Percentiles rank a stretch among this genome's conserved stretches.
Conservation (phyloP, 2,329 filamentous ascomycete species). For the Penicillium psychrosexuale region DNA sequence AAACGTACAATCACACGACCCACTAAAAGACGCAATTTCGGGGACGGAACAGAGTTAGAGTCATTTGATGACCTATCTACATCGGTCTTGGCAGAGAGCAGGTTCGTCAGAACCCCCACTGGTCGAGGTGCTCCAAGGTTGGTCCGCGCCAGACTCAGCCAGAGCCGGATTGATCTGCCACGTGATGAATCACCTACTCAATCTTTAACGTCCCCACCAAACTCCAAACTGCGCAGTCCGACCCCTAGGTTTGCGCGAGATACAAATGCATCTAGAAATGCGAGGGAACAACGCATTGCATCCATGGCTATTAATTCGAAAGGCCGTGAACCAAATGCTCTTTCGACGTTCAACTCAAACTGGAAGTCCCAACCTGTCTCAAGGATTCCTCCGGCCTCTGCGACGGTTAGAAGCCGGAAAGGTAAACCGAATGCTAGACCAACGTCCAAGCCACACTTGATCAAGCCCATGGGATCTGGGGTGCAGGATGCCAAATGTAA, state of each 20-base stretch:
- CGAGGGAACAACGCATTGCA: slow-evolving; percentile 59
- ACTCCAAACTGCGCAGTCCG: slow-evolving; percentile 47
- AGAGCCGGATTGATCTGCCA: slow-evolving; percentile 34
- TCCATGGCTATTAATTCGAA: slow-evolving; percentile 38
- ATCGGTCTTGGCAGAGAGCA: slow-evolving; percentile 74
- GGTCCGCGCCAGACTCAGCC: slow-evolving; percentile 51
- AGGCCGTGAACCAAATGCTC: slow-evolving; percentile 43
- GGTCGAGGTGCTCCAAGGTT: slow-evolving; percentile 66
- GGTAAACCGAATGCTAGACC: slow-evolving; percentile 33
- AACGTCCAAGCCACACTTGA: slow-evolving; percentile 72
- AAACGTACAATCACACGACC: slow-evolving; percentile 75
- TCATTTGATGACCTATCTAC: slow-evolving; percentile 93
- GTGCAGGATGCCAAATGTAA: slow-evolving; percentile 77
- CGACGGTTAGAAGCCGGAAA: slow-evolving; percentile 48
- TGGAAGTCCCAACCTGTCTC: slow-evolving; percentile 57
- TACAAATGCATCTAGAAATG: slow-evolving; percentile 64
- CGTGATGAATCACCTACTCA: slow-evolving; percentile 45
- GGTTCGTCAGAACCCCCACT: slow-evolving; percentile 75
- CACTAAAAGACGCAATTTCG: slow-evolving; percentile 69
- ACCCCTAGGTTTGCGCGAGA: slow-evolving; percentile 65
- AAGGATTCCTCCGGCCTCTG: slow-evolving; percentile 51
- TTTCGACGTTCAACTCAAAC: slow-evolving; percentile 55
- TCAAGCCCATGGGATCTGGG: slow-evolving; percentile 72
- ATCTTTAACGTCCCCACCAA: slow-evolving; percentile 58
- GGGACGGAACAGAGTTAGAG: slow-evolving; percentile 88